Base-by-base conservation (phyloP, 306 rosid species). In the Gastrolobium bilobum region DNA sequence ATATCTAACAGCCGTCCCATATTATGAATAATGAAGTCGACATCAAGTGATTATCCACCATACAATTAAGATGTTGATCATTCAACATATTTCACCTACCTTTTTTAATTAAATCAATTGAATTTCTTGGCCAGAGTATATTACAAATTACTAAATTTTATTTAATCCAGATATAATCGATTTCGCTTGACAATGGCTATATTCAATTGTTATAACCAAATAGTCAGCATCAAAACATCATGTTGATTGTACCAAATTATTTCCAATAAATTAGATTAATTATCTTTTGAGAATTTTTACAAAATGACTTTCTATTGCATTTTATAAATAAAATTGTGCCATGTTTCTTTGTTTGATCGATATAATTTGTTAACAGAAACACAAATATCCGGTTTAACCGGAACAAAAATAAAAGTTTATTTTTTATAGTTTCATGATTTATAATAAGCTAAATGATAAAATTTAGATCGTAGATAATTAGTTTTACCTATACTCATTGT, bases 21-120 rank as follows among this genome's bases (percentile, higher is more conserved):
- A 20, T 20, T 20, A 20, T 20, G 26, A 20, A 20, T 20, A 20
- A 20, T 20, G 26, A 20, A 20, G 26, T 3, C 39, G n/a, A 31
- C 64, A 7, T 39, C 38, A 10, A 29, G 39, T 58, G 64, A 6
- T 58, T 37, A 59, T 14, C 81, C 9, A 56, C 81, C 77, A 53
- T 42, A 34, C 34, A 4, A 52, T 9, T 5, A 62, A 44, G 7
- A 20, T 39, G 15, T 56, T 54, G 0, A 26, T 56, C 7, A 10
- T 29, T 2, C 39, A 3, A 5, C 14, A 58, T 44, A 44, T 44
- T 7, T 58, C 68, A 61, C 68, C 68, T 37, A 35, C 31, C 15
- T 63, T 40, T 40, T 63, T 37, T 63, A 38, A 14, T n/a, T 2
- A 63, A 38, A 63, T 26, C 35, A 37, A 30, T 11, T 20, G 5